Evolutionary conservation across 176 grass and related monocot genomes (phyloP), one percentile per base, ranked within the genome.

Genomic region (Puccinellia tenuiflora): DNA sequence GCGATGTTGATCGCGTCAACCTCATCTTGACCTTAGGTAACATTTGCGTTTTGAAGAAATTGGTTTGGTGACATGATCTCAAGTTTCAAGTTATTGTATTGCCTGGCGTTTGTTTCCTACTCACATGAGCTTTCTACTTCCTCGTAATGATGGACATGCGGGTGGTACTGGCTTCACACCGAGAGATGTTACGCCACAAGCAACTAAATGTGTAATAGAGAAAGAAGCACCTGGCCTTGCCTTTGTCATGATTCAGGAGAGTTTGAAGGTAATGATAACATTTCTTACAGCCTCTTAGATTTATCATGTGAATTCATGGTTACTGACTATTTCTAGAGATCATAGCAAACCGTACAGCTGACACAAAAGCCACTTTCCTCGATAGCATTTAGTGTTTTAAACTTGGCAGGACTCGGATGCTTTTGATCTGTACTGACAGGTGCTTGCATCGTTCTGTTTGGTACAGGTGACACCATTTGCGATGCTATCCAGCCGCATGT

Each of bases 161-260:
- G 93, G 96, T 77, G 96, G 93, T 24, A 99, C 93, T 87, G 93
- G 96, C 75, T 96, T 96, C 88, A 96, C 96, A 52, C 91, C 87
- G 55, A 92, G 93, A 85, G 93, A 96, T 88, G 87, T 96, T 21
- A 93, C 96, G 12, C 93, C 96, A 57, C 90, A 98, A 70, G 92
- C 96, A 65, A 98, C 96, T 72, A 95, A 98, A 86, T 57, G 79
- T 31, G 85, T 91, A 5, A 91, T 98, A 88, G 87, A 93, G 85
- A 98, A 95, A 89, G 96, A 98, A 82, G 83, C 89, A 50, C 96
- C 84, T 7, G 96, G 96, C 48, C 92, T 98, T 72, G 25, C 83
- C 12, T 93, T 88, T 87, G 92, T 90, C 53, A 98, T 98, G 92
- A 89, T 99, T 88, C 93, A 96, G 83, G 89, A 92, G 86, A 92